Evolutionary conservation across 1,284 basidiomycete species (phyloP).

Genomic region (Cryptococcus amylolentus): DNA sequence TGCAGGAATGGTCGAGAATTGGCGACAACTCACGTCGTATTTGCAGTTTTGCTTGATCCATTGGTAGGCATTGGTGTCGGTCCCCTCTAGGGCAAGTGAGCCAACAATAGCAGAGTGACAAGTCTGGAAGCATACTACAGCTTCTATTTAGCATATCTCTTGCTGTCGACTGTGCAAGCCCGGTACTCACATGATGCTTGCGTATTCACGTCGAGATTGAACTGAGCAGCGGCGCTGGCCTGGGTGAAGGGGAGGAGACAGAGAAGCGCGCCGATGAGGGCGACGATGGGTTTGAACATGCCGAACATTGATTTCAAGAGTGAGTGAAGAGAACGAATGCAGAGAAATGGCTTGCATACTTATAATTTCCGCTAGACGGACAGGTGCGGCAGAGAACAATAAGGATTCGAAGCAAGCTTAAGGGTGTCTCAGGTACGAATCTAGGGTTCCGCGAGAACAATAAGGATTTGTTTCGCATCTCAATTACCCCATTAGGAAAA

Average conservation of each 20-base stretch:
- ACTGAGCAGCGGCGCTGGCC: conserved; percentile 21
- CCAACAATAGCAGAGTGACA: conserved; percentile 19
- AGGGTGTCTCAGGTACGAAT: too few relatives aligned
- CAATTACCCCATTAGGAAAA: too few relatives aligned
- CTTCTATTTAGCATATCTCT: background rate
- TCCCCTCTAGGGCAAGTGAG: conserved; percentile 17
- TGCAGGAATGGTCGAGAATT: background rate
- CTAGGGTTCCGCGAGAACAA: too few relatives aligned
- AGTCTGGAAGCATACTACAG: conserved; percentile 25
- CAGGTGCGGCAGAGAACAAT: too few relatives aligned
- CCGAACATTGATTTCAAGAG: background rate
- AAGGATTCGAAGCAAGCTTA: too few relatives aligned
- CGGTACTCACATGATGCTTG: conserved; percentile 19
- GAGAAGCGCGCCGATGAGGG: conserved; percentile 8
- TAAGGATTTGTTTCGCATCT: too few relatives aligned
- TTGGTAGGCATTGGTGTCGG: conserved; percentile 5
- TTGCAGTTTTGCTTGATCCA: conserved; percentile 30
- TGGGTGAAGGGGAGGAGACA: conserved; percentile 11
- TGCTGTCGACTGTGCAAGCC: background rate
- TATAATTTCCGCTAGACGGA: too few relatives aligned
- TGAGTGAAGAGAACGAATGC: too few relatives aligned
- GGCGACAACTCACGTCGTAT: conserved; percentile 20
- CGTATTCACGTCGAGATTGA: conserved; percentile 12
- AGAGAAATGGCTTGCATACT: too few relatives aligned
- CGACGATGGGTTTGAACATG: background rate